Base-by-base conservation (phyloP, 768 basidiomycete genomes). In the Boletus sensibilis region DNA sequence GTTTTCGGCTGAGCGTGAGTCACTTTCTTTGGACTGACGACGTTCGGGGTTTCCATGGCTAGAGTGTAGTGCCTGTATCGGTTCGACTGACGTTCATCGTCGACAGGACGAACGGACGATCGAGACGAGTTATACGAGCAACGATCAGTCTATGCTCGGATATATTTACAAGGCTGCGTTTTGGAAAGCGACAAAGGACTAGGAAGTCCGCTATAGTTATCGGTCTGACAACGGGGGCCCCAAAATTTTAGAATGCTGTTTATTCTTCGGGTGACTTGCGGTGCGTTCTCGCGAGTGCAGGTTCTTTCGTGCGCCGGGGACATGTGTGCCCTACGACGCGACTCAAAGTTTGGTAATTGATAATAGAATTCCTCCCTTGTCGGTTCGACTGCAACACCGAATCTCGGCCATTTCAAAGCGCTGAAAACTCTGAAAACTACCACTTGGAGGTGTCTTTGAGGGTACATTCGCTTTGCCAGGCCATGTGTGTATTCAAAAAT, bases 21-120 rank as follows among this genome's bases (percentile, higher is more conserved):
- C 5, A 33, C 9, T 12, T 48, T 7, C 20, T 9, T 3, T 20
- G 34, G 38, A n/a, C 38, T n/a, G 7, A 16, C 33, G 3, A 11
- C 11, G 4, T 23, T 35, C 9, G 14, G 33, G 11, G 10, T 48
- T 34, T 6, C 33, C 11, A 35, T 47, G 45, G 33, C 33, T 16
- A 16, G 10, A 35, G 21, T 35, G 16, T 33, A 18, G 23, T 35
- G 14, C 46, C 12, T 53, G 39, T 29, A 35, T 20, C 7, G 25
- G n/a, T 47, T 23, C 0, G 25, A 34, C 18, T 59, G 44, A 59
- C 34, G 12, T 35, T 20, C 9, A 23, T 44, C n/a, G 8, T 62
- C 92, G 88, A 82, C 60, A 97, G 93, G 85, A 94, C 59, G 93
- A 97, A 74, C 77, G 78, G 52, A 84, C 80, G 23, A 83, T 96